Conservation (phyloP, 2,329 filamentous ascomycete species). For the Geosmithia morbida region DNA sequence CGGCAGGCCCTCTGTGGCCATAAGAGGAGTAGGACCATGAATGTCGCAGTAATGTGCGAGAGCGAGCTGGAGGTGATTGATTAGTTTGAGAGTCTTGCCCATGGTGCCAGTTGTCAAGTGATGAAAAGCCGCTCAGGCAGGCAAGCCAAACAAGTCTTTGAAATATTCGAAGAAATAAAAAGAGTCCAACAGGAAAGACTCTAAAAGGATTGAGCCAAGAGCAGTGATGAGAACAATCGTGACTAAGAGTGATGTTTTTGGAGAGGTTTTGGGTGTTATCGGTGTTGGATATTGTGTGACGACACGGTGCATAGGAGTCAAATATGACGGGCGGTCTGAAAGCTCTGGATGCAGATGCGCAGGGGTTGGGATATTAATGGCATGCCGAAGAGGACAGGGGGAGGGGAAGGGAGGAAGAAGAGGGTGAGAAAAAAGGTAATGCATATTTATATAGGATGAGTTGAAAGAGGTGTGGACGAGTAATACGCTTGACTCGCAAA, state of each 20-base stretch:
- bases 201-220: no score
- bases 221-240: no score
- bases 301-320: not conserved
- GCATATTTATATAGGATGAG: no score
- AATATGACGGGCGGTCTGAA: slow-evolving; percentile 24
- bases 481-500: no score
- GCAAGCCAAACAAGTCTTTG: no score
- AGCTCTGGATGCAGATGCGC: not conserved
- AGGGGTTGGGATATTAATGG: not conserved
- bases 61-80: slow-evolving; percentile 39
- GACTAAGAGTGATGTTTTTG: not conserved
- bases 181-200: no score
- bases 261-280: not conserved
- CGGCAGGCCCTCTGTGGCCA: slow-evolving; percentile 54
- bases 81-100: slow-evolving; percentile 16
- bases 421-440: no score
- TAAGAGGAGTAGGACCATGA: slow-evolving; percentile 53
- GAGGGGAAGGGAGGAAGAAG: no score
- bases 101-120: slow-evolving; percentile 8
- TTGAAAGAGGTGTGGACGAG: no score
- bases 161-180: no score
- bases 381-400: no score
- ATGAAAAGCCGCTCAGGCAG: no score
- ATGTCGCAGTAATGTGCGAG: slow-evolving; percentile 58
- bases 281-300: not conserved